Percentiles rank a stretch among this genome's conserved stretches.
Conservation (phyloP, 2,329 filamentous ascomycete genomes). For the Fusarium abutilonis region DNA sequence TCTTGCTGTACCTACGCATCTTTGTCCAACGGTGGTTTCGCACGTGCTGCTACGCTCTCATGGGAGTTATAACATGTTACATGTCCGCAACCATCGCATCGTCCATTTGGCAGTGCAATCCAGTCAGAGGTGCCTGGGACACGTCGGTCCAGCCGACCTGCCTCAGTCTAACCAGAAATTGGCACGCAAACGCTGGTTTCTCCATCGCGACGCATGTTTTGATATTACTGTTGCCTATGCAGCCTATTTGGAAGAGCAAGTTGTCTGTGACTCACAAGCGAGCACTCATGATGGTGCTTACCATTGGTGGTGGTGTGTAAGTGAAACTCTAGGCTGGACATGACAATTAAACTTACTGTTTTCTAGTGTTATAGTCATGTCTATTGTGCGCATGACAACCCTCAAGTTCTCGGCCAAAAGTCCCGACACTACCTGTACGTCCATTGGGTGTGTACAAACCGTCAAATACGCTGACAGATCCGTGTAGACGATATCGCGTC, state of each 20-base stretch:
- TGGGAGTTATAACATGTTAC: constrained; percentile 57
- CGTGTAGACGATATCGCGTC: constrained; percentile 49
- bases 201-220: constrained; percentile 59
- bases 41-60: constrained; percentile 53
- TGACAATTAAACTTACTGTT: constrained; percentile 2
- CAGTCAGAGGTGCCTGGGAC: constrained; percentile 59
- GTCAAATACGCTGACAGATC: not conserved
- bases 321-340: constrained; percentile 30
- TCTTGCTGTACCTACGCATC: constrained; percentile 64
- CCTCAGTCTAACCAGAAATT: constrained; percentile 58
- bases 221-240: constrained; percentile 59
- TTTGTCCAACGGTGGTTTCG: constrained; percentile 60
- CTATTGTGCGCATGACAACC: constrained; percentile 54
- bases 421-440: constrained; percentile 51
- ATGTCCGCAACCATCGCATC: constrained; percentile 56
- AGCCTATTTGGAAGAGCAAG: constrained; percentile 58
- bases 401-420: constrained; percentile 53
- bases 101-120: constrained; percentile 62
- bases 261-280: constrained; percentile 54
- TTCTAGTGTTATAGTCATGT: constrained; percentile 52
- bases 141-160: constrained; percentile 55
- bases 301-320: constrained; percentile 56
- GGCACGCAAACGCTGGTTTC: constrained; percentile 60
- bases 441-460: not conserved
- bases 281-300: constrained; percentile 55